Percentiles rank a stretch among this genome's conserved stretches.
Evolutionary conservation across 2,329 filamentous ascomycete species (phyloP).

Genomic region (Ophiocordyceps camponoti-floridani): DNA sequence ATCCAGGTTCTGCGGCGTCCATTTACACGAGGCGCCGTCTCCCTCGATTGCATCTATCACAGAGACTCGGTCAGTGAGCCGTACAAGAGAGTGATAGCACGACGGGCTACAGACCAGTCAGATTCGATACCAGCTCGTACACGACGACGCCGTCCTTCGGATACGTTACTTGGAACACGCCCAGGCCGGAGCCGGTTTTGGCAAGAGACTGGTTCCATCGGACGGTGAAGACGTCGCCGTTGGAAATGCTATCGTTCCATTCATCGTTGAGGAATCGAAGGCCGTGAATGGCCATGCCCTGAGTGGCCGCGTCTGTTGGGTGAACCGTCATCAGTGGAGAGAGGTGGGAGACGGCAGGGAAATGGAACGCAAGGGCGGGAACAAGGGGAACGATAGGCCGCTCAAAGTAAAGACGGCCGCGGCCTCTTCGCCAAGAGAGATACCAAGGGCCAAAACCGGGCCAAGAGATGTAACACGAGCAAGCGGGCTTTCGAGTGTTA

Average conservation of each 20-base stretch:
- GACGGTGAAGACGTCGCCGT: constrained; percentile 11
- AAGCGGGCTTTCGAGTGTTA: constrained; percentile 6
- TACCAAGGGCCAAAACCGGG: constrained; percentile 1
- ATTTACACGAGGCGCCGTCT: constrained; percentile 8
- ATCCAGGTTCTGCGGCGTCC: constrained; percentile 11
- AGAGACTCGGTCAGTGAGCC: constrained; percentile 2
- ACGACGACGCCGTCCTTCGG: constrained; percentile 11
- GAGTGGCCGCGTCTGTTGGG: constrained; percentile 3
- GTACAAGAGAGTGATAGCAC: not conserved
- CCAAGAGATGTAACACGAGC: constrained; percentile 2
- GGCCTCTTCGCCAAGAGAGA: not conserved
- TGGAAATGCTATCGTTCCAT: constrained; percentile 16
- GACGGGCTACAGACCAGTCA: constrained; percentile 10
- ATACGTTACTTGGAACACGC: constrained; percentile 13
- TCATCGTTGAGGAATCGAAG: constrained; percentile 14
- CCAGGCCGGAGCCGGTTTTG: constrained; percentile 7
- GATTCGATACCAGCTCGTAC: constrained; percentile 11
- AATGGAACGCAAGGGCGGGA: not conserved
- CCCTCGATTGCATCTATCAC: constrained; percentile 8
- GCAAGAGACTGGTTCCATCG: constrained; percentile 13
- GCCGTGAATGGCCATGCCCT: constrained; percentile 8
- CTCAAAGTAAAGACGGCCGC: not conserved
- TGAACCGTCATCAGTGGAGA: constrained; percentile 6
- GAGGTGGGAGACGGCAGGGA: not conserved
- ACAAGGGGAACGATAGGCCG: constrained; percentile 1